Percentiles rank a stretch among this genome's conserved stretches.
Evolutionary conservation across 2,329 filamentous ascomycete genomes (phyloP).

Genomic region (Amesomyces nigricolor): DNA sequence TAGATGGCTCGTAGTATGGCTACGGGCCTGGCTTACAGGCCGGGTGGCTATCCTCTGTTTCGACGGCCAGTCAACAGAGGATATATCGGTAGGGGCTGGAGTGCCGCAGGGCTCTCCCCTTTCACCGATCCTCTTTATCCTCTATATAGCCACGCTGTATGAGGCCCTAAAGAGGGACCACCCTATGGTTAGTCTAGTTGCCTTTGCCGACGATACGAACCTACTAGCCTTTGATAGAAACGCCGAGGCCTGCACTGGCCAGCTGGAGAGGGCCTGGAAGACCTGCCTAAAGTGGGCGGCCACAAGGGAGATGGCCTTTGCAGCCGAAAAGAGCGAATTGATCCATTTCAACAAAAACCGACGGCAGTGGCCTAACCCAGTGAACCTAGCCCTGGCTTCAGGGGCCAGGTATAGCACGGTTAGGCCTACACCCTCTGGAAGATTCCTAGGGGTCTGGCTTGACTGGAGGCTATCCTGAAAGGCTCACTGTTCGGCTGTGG

Average conservation of each 20-base stretch:
- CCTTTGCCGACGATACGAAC: conserved; percentile 1
- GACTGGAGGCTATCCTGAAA: background rate
- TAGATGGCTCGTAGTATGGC: too few species aligned
- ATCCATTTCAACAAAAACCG: background rate
- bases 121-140: too few species aligned
- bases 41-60: too few species aligned
- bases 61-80: too few species aligned
- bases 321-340: background rate
- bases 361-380: background rate
- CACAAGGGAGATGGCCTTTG: background rate
- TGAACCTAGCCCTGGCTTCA: background rate
- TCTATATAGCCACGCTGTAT: too few species aligned
- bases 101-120: too few species aligned
- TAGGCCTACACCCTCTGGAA: too few species aligned
- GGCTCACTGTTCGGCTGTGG: background rate
- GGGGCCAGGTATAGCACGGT: background rate
- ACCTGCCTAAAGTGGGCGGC: background rate
- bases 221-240: background rate
- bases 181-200: background rate
- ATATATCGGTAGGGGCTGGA: too few species aligned
- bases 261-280: background rate
- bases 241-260: background rate
- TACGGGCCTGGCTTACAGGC: too few species aligned
- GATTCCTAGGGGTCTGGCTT: background rate
- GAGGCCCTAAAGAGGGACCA: background rate